Conservation (phyloP, 2,329 filamentous ascomycete genomes). For the Epichloe elymi region DNA sequence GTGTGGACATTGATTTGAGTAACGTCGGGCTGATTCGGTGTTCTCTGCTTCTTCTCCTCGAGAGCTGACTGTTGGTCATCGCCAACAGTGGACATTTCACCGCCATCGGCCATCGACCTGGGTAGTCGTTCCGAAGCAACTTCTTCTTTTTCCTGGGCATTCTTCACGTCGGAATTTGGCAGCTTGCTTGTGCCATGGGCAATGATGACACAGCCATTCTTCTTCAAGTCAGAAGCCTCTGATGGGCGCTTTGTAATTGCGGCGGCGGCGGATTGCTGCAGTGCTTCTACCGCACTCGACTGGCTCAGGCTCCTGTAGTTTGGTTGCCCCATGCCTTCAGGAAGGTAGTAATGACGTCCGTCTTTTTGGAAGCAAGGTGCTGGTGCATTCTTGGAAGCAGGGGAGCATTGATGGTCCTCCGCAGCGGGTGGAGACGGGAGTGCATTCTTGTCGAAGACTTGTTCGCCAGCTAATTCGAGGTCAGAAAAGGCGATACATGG, state of each 20-base stretch:
- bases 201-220: background rate
- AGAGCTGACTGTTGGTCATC: background rate
- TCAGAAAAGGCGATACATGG: too few relatives aligned
- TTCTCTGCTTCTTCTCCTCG: background rate
- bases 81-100: background rate
- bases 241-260: conserved; percentile 7
- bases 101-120: background rate
- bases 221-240: background rate
- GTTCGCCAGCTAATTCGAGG: conserved; percentile 16
- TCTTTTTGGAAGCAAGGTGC: conserved; percentile 10
- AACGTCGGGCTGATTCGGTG: background rate
- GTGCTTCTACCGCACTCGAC: conserved; percentile 9
- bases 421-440: conserved; percentile 16
- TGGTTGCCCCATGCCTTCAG: background rate
- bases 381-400: conserved; percentile 8
- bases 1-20: background rate
- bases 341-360: conserved; percentile 16
- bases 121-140: background rate
- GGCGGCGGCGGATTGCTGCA: conserved; percentile 17
- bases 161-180: background rate
- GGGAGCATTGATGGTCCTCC: conserved; percentile 9
- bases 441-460: conserved; percentile 14
- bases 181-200: background rate
- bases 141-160: background rate
- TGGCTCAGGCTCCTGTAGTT: background rate